Percentiles rank a stretch among this genome's conserved stretches.
phyloP scores from a whole-genome alignment of 2,329 filamentous ascomycete genomes.

The Xylariaceae sp. region DNA sequence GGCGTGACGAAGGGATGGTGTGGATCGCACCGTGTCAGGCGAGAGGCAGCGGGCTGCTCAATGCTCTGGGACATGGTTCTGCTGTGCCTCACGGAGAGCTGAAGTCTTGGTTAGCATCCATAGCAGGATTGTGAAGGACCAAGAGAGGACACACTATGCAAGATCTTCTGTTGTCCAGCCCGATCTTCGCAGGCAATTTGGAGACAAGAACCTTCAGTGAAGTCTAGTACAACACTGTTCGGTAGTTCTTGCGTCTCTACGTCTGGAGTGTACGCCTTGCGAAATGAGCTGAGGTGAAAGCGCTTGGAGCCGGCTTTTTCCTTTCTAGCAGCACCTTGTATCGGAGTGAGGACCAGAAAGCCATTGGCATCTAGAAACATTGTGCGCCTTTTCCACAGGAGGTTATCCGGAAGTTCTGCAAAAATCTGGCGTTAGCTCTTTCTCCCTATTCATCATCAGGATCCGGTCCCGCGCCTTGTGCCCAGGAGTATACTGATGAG shows the following conservation, averaged over 20 bases:
- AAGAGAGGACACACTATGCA: conserved; percentile 47
- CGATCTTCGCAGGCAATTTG: conserved; percentile 65
- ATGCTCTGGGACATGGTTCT: conserved; percentile 36
- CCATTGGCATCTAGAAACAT: conserved; percentile 82
- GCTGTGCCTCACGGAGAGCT: conserved; percentile 45
- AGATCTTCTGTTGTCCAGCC: conserved; percentile 52
- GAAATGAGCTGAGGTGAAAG: conserved; percentile 85
- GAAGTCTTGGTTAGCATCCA: conserved; percentile 24
- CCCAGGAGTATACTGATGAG: too few species aligned
- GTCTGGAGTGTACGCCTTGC: conserved; percentile 75
- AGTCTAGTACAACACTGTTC: conserved; percentile 69
- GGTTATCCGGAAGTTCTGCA: conserved; percentile 79
- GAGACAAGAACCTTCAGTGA: conserved; percentile 58
- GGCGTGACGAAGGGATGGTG: conserved; percentile 15
- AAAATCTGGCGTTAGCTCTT: too few species aligned
- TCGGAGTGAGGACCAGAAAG: conserved; percentile 74
- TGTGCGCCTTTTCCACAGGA: conserved; percentile 93
- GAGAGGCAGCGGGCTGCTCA: conserved; percentile 31
- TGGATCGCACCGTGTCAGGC: conserved; percentile 9
- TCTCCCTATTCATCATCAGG: too few species aligned
- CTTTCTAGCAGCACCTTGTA: conserved; percentile 58
- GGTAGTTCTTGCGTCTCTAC: conserved; percentile 90
- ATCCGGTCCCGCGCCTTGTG: too few species aligned
- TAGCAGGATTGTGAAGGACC: not conserved
- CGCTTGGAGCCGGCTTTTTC: conserved; percentile 61